Conservation (phyloP, 2,329 filamentous ascomycete species). For the Ceratocystiopsis brevicomis region DNA sequence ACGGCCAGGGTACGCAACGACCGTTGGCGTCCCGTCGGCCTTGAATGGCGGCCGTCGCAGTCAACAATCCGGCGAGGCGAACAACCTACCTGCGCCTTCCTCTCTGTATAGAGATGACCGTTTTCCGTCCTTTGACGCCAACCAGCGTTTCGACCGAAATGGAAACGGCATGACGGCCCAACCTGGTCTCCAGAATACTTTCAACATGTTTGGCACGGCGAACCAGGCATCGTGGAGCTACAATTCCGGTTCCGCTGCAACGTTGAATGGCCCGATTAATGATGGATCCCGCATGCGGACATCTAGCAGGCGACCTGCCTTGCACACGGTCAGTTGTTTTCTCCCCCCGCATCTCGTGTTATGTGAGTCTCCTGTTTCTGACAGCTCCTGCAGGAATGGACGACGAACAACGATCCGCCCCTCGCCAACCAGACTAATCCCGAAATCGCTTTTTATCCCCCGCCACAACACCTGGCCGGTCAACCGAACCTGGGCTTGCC, state of each 20-base stretch:
- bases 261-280: slow-evolving; percentile 44
- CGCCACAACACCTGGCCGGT: slow-evolving; percentile 7
- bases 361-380: neutral
- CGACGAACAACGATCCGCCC: slow-evolving; percentile 5
- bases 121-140: slow-evolving; percentile 41
- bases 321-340: slow-evolving; percentile 43
- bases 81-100: slow-evolving; percentile 41
- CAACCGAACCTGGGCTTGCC: slow-evolving; percentile 15
- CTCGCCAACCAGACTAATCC: slow-evolving; percentile 5
- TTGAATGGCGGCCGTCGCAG: slow-evolving; percentile 41
- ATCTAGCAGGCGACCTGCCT: slow-evolving; percentile 36
- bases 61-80: slow-evolving; percentile 62
- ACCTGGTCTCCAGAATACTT: slow-evolving; percentile 22
- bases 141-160: slow-evolving; percentile 25
- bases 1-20: slow-evolving; percentile 38
- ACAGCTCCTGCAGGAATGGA: slow-evolving; percentile 9
- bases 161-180: slow-evolving; percentile 17
- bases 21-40: slow-evolving; percentile 24
- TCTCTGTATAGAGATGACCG: slow-evolving; percentile 55
- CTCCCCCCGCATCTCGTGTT: neutral
- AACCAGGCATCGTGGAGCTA: slow-evolving; percentile 65
- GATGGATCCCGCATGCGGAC: slow-evolving; percentile 37
- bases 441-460: slow-evolving; percentile 6
- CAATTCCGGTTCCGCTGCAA: slow-evolving; percentile 36
- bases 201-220: slow-evolving; percentile 28